phyloP scores from a whole-genome alignment of 148 eudicot species.

The Rhododendron ovatum region DNA sequence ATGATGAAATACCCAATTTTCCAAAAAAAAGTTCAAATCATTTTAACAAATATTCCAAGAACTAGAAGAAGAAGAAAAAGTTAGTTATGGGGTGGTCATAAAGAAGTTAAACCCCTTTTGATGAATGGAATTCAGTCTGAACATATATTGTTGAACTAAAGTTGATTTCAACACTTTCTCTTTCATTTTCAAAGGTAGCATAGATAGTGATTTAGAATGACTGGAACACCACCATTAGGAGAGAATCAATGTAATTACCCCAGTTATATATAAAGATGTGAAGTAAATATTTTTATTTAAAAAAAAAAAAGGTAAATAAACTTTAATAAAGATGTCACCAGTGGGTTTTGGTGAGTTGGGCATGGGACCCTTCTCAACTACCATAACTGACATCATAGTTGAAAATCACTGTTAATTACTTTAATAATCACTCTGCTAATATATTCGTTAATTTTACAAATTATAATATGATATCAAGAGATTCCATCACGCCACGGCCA shows the following conservation, averaged over 20 bases:
- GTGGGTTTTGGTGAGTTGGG: conserved; percentile 6
- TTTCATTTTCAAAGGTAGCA: neutral
- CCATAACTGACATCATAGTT: conserved; percentile 34
- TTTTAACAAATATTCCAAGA: neutral
- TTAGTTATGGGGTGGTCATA: conserved; percentile 4
- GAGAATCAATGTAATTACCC: neutral
- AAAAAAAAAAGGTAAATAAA: neutral
- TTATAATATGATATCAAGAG: neutral
- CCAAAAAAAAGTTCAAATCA: too few relatives aligned
- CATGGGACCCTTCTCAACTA: conserved; percentile 28
- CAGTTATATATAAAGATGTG: neutral
- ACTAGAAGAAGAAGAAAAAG: neutral
- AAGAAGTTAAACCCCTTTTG: conserved; percentile 10
- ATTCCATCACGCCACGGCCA: neutral
- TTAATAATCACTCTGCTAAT: neutral
- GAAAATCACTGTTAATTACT: neutral
- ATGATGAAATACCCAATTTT: too few relatives aligned
- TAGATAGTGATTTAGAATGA: conserved; percentile 3
- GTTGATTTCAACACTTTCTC: conserved; percentile 3
- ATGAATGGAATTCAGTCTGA: neutral
- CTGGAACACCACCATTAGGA: neutral
- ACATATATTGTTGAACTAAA: neutral
- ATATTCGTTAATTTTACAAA: neutral
- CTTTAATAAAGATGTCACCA: neutral
- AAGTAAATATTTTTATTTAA: neutral